Conservation (phyloP, 2,329 filamentous ascomycete species). For the Verticillium longisporum region DNA sequence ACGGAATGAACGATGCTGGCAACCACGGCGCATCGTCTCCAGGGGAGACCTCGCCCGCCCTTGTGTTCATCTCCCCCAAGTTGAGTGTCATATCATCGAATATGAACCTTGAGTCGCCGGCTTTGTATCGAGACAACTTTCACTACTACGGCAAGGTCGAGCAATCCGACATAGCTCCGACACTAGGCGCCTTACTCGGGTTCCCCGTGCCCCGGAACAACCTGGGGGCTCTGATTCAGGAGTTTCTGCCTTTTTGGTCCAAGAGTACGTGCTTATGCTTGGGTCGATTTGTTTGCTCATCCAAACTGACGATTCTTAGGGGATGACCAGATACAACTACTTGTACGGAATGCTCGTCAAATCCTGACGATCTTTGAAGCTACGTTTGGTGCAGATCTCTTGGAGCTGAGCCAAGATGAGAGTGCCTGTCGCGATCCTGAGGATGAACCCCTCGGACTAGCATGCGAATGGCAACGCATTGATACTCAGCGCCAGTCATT, state of each 20-base stretch:
- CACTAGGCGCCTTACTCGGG: conserved; percentile 76
- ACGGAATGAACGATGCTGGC: conserved; percentile 99
- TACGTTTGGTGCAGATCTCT: conserved; percentile 50
- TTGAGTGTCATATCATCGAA: conserved; percentile 49
- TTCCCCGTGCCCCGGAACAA: conserved; percentile 88
- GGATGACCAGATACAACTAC: conserved; percentile 56
- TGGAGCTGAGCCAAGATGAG: conserved; percentile 11
- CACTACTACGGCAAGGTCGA: conserved; percentile 81
- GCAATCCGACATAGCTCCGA: conserved; percentile 90
- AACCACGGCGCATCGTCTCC: conserved; percentile 93
- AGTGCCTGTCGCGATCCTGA: conserved; percentile 27
- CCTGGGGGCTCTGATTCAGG: conserved; percentile 74
- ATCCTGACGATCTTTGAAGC: conserved; percentile 71
- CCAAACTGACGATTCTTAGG: conserved; percentile 13
- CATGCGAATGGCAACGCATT: conserved; percentile 59
- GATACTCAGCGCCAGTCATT: conserved; percentile 5
- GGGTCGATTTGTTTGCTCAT: conserved; percentile 1
- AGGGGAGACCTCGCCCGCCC: conserved; percentile 87
- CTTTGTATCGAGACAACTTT: conserved; percentile 61
- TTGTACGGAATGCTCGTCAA: conserved; percentile 74
- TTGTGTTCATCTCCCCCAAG: conserved; percentile 87
- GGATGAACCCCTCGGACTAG: conserved; percentile 48
- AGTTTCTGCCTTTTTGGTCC: conserved; percentile 74
- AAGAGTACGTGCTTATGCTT: conserved; percentile 37
- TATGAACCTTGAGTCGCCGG: conserved; percentile 37